phyloP scores from a whole-genome alignment of 2,329 filamentous ascomycete species.

The Calonectria pauciramosa region DNA sequence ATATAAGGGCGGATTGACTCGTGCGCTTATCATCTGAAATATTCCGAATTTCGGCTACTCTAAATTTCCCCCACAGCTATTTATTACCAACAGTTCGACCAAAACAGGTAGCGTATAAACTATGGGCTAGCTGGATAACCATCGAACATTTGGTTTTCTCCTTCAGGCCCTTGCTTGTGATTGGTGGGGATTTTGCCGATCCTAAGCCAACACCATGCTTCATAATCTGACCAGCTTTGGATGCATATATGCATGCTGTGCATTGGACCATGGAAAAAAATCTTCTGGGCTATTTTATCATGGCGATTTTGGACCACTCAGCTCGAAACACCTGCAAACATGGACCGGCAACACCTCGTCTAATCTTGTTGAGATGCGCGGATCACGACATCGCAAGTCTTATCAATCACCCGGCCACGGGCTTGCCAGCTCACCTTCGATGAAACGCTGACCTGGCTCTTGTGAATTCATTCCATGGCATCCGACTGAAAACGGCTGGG shows the following conservation, averaged over 20 bases:
- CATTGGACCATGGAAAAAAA: background rate
- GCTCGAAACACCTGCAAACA: background rate
- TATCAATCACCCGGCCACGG: background rate
- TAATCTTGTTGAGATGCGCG: background rate
- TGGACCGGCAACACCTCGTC: background rate
- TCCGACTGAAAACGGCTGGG: background rate
- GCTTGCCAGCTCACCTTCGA: background rate
- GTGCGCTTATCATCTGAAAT: background rate
- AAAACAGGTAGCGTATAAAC: background rate
- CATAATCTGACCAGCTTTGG: background rate
- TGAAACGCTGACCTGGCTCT: slow-evolving; percentile 15
- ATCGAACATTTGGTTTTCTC: background rate
- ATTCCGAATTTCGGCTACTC: background rate
- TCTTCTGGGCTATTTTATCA: background rate
- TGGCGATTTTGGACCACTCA: background rate
- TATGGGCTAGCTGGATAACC: background rate
- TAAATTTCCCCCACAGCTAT: background rate
- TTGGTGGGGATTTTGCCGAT: background rate
- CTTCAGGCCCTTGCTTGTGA: background rate
- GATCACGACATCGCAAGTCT: background rate
- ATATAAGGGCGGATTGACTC: background rate
- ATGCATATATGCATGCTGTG: background rate
- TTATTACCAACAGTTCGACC: background rate
- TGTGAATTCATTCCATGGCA: background rate
- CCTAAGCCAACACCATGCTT: background rate